A percentile compares a stretch with the other conserved stretches of the same genome.
phyloP scores from a whole-genome alignment of 2,329 filamentous ascomycete species.

The Calonectria fujianensis region DNA sequence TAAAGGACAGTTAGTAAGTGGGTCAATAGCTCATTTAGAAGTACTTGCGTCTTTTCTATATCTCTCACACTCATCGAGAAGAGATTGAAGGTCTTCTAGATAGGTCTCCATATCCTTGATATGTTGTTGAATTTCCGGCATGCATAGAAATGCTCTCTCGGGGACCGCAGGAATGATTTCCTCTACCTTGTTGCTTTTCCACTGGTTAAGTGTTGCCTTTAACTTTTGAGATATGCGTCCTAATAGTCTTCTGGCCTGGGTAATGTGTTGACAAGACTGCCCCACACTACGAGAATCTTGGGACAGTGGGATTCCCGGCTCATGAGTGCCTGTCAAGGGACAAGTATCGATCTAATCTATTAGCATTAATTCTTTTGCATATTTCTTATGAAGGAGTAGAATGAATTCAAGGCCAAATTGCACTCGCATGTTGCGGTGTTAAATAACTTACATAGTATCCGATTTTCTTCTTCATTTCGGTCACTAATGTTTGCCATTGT shows the following conservation, averaged over 20 bases:
- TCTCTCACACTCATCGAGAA: not conserved
- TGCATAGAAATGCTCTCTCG: too few relatives aligned
- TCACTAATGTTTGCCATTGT: not conserved
- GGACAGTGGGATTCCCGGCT: too few relatives aligned
- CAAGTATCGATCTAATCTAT: not conserved
- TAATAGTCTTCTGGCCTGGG: not conserved
- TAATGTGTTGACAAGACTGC: not conserved
- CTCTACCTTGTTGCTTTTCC: not conserved
- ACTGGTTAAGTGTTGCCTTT: not conserved
- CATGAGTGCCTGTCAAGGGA: not conserved
- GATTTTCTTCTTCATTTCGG: not conserved
- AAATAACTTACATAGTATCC: not conserved
- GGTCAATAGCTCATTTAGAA: not conserved
- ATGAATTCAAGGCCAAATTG: too few relatives aligned
- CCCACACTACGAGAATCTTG: not conserved
- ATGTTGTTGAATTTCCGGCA: not conserved
- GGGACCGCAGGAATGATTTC: too few relatives aligned
- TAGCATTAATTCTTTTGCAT: not conserved
- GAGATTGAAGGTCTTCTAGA: not conserved
- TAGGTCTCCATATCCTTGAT: not conserved
- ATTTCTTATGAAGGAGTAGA: not conserved
- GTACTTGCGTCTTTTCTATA: not conserved
- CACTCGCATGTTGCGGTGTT: too few relatives aligned
- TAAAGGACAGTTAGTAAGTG: not conserved
- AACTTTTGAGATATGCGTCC: not conserved